Evolutionary conservation across 1,139 yeast species (phyloP).

Genomic region (Taphrina communis): DNA sequence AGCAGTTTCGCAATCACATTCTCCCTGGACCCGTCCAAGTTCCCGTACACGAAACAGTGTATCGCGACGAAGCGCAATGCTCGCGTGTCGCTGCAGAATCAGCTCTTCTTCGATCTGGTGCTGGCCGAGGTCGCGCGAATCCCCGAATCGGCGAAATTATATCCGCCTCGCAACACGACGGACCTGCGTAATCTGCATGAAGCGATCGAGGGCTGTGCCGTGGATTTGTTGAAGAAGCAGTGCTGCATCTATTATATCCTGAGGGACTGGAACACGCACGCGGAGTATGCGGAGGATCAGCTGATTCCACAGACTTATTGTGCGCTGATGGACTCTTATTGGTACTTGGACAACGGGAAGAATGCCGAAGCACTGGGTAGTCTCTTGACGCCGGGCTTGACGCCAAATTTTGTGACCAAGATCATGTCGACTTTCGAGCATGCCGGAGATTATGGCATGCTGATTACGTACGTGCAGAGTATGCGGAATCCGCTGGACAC

Average conservation of each 20-base stretch:
- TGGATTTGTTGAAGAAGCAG: slow-evolving; percentile 37
- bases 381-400: slow-evolving; percentile 24
- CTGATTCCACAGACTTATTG: slow-evolving; percentile 33
- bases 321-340: slow-evolving; percentile 36
- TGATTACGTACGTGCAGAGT: slow-evolving; percentile 29
- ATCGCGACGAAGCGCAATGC: slow-evolving; percentile 10
- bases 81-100: slow-evolving; percentile 21
- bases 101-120: slow-evolving; percentile 34
- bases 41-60: slow-evolving; percentile 28
- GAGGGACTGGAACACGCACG: slow-evolving; percentile 32
- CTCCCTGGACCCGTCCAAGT: slow-evolving; percentile 34
- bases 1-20: slow-evolving; percentile 27
- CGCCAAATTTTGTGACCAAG: slow-evolving; percentile 38
- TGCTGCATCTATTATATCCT: slow-evolving; percentile 38
- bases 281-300: slow-evolving; percentile 22
- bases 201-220: slow-evolving; percentile 35
- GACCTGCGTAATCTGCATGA: slow-evolving; percentile 31
- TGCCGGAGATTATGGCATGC: slow-evolving; percentile 9
- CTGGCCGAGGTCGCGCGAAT: slow-evolving; percentile 35
- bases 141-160: slow-evolving; percentile 5
- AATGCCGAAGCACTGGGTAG: slow-evolving; percentile 20
- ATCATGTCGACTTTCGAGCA: slow-evolving; percentile 18
- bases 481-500: slow-evolving; percentile 31
- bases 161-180: slow-evolving; percentile 25
- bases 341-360: slow-evolving; percentile 26